Evolutionary conservation across 805 yeast genomes (phyloP), one percentile per base, ranked within the genome.

Genomic region (Barnettozyma wickerhamii): DNA sequence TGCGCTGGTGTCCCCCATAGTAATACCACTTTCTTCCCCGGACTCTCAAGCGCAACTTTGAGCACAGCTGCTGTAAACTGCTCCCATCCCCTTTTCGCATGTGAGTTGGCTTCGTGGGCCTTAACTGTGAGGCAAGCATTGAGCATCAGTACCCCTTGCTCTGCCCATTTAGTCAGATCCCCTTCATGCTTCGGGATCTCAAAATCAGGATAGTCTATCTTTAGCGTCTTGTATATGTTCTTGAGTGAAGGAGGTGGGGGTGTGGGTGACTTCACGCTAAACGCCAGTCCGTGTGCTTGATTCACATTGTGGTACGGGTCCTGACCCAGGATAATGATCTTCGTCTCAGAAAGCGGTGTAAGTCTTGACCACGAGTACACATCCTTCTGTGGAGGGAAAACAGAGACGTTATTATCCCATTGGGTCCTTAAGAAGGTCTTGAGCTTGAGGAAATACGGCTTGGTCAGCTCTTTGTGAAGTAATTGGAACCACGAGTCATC

Each of bases 251-350:
- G 93, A 0, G 99, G 98, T 2, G 93, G 84, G 2, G 79, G 77
- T 1, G 88, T 81, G 1, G 96, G 95, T 24, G 84, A 83, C 41
- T 78, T 72, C 1, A 93, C 98, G 17, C 95, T 84, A 52, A 93
- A 93, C 4, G 99, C 98, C 21, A 93, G 66, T 0, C 99, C 99
- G 56, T 93, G 99, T 0, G 99, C 99, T 61, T 93, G 99, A 58
- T 85, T 84, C 52, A 63, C 63, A 59, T 89, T 88, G 62, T 93
- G 99, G 59, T 93, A 93, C 1, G 99, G 99, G 59, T 93, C 99
- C 60, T 93, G 99, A 1, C 99, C 99, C 33, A 93, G 66, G 10
- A 93, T 74, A 1, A 93, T 73, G 20, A 91, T 93, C 54, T 79
- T 81, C 15, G 89, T 84, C 4, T 74, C 60, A 4, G 77, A 66